Evolutionary conservation across 202 grass and related monocot genomes (phyloP), one percentile per base, ranked within the genome.

Genomic region (Tripidium arundinaceum): DNA sequence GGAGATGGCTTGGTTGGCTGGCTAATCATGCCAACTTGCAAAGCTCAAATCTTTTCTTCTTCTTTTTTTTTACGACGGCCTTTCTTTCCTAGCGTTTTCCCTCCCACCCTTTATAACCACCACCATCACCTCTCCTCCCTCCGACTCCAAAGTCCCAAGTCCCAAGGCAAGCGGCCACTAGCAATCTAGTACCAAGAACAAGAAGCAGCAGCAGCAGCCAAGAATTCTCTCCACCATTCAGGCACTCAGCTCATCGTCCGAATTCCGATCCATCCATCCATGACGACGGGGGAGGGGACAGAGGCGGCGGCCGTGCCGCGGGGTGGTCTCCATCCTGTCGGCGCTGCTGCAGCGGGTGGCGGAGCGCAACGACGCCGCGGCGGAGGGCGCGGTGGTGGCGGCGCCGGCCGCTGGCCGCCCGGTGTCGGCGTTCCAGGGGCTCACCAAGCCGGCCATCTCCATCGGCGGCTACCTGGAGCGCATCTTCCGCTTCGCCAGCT

Each of bases 391-490:
- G n/a, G n/a, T n/a, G n/a, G n/a, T n/a, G n/a, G 1, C 22, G 52
- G 3, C 46, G 75, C 64, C 59, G 33, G 27, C 3, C 2, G 22
- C 10, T 2, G 75, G 2, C 42, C 83, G 22, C 65, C 45, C 74
- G 14, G 87, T n/a, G 34, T 88, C 86, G 38, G 92, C 96, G 73
- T 99, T 99, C 83, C 88, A 96, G 67, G 92, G 96, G 1, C 68
- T 99, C 2, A 90, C 88, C 18, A 99, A 99, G 85, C 96, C 96
- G 42, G 74, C 88, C 50, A 99, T 99, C 65, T 99, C 92, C 24
- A 62, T 99, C 61, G 76, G 89, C 10, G 88, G 88, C 4, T 99
- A 99, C 88, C 92, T 99, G 21, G 88, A 99, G 88, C 92, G 96
- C 55, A 95, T 99, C 84, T 99, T 99, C 86, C 86, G 84, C 31